Base-by-base conservation (phyloP, 768 basidiomycete genomes). In the Lactarius hengduanensis region DNA sequence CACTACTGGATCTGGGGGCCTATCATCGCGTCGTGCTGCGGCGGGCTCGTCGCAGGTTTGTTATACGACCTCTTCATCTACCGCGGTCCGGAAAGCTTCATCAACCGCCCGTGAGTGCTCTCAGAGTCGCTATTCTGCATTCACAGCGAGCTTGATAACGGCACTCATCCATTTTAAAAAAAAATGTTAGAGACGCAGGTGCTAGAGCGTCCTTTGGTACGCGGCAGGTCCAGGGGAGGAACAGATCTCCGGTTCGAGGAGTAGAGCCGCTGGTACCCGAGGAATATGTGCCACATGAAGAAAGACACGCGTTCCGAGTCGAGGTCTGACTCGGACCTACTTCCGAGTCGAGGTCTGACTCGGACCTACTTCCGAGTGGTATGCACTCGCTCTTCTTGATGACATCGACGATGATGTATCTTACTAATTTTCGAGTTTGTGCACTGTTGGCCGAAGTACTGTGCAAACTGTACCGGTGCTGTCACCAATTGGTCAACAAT, bases 1-100 rank as follows among this genome's bases (percentile, higher is more conserved):
- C 87, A 90, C 64, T 91, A 90, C 71, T 91, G 88, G 89, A 71
- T 90, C 40, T 90, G 89, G 89, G 84, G 84, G 68, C 84, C 87
- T 0, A 72, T 88, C 22, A 76, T 87, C 54, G 86, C 77, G 0
- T 83, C 87, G 15, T 83, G 89, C 73, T 70, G 84, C 36, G 88
- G 88, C 28, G 86, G 80, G 58, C 80, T 84, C 63, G 73, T 77
- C 4, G 89, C 84, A 5, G 77, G 80, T 6, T 73, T 85, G 63
- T 68, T 84, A 54, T 91, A 91, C 68, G 89, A 91, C 70, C 50
- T 78, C 3, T 78, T 87, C 69, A 62, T 90, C 59, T 88, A 81
- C 74, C 80, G 79, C 4, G 87, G 86, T 20, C 69, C 79, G 1
- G 86, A 89, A 63, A 83, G 80, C 59, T 73, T 84, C 38, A 64